Percentiles rank a stretch among this genome's conserved stretches.
Evolutionary conservation across 352 stramenopile species (phyloP).

Genomic region (Phytophthora tubulina): DNA sequence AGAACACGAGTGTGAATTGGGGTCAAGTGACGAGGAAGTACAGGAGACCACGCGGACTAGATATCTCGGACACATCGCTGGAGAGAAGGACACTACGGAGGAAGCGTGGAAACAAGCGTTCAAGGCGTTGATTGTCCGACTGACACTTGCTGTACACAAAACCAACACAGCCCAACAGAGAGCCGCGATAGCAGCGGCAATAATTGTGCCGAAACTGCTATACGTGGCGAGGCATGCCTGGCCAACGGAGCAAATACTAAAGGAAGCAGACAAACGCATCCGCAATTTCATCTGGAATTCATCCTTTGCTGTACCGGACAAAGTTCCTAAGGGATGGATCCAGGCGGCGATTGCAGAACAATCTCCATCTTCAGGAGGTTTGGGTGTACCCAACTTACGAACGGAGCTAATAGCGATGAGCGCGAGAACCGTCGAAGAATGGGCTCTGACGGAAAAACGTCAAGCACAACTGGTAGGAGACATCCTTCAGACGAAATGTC

Average conservation of each 20-base stretch:
- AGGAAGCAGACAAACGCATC: slow-evolving; percentile 2
- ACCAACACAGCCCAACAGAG: slow-evolving; percentile 5
- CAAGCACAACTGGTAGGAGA: no score
- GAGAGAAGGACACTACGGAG: neutral
- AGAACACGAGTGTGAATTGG: no score
- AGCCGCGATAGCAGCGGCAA: neutral
- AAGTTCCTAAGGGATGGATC: no score
- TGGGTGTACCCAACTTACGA: no score
- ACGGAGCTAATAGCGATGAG: no score
- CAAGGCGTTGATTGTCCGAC: neutral
- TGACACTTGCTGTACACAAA: neutral
- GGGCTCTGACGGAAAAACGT: no score
- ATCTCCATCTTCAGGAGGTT: no score
- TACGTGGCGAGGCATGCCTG: slow-evolving; percentile 8
- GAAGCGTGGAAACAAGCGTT: slow-evolving; percentile 6
- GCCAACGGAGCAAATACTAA: neutral
- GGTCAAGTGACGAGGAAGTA: no score
- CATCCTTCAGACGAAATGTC: no score
- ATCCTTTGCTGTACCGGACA: no score
- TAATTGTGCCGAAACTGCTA: neutral
- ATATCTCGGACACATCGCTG: neutral
- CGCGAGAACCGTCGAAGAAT: no score
- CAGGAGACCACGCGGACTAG: neutral
- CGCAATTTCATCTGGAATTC: slow-evolving; percentile 9
- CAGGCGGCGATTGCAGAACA: no score